Conservation (phyloP, 1,139 yeast species). For the Diutina ranongensis region DNA sequence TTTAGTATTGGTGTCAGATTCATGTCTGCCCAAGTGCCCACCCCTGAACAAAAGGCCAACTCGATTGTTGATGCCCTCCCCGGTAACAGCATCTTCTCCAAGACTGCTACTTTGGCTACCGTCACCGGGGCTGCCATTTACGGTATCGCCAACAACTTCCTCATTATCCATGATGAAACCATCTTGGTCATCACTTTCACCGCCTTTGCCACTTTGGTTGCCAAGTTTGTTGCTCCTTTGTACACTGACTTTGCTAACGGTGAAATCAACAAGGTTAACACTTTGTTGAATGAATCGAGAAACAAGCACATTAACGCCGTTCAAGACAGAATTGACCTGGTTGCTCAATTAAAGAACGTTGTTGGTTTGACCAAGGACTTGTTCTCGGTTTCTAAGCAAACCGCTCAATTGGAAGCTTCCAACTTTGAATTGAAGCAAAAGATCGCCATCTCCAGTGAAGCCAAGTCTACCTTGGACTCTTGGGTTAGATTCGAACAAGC, state of each 20-base stretch:
- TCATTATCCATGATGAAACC: conserved; percentile 91
- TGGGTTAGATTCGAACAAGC: conserved; percentile 99
- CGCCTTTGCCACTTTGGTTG: conserved; percentile 62
- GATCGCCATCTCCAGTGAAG: conserved; percentile 79
- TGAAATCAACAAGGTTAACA: conserved; percentile 75
- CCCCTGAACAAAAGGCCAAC: conserved; percentile 81
- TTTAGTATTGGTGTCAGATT: conserved; percentile 50
- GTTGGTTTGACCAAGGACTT: conserved; percentile 84
- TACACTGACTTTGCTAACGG: conserved; percentile 93
- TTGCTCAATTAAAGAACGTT: conserved; percentile 83
- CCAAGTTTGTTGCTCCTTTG: conserved; percentile 87
- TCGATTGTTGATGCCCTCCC: conserved; percentile 89
- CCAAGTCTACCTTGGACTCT: conserved; percentile 90
- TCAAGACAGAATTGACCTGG: conserved; percentile 81
- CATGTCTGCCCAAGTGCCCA: conserved; percentile 50
- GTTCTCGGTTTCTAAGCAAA: conserved; percentile 91
- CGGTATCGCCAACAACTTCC: conserved; percentile 87
- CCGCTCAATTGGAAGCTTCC: conserved; percentile 90
- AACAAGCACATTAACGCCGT: conserved; percentile 86
- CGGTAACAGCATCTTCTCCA: conserved; percentile 77
- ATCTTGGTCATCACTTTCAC: conserved; percentile 72
- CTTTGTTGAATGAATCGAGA: conserved; percentile 79
- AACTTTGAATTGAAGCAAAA: conserved; percentile 87
- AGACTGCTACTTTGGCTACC: conserved; percentile 93
- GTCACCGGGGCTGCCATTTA: conserved; percentile 89